Base-by-base conservation (phyloP, 805 yeast genomes). In the Pichia membranifaciens region DNA sequence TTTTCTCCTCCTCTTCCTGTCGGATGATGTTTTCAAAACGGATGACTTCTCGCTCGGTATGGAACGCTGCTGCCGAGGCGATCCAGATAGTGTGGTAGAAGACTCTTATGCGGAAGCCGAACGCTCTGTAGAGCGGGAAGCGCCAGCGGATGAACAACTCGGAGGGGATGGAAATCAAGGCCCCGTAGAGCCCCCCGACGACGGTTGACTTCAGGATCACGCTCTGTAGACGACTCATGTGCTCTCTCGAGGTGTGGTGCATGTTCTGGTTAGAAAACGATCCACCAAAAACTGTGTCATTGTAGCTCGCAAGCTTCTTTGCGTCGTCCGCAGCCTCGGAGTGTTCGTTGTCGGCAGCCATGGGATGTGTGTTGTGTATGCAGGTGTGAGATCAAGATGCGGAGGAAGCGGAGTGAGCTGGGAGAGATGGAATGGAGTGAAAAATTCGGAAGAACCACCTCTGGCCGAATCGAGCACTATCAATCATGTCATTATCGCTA, bases 81-180 rank as follows among this genome's bases (percentile, higher is more conserved):
- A 66, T 55, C 64, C 67, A 61, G 9, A 67, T 63, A 2, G 71
- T 67, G 48, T 67, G 69, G 46, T 65, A 67, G 38, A 66, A 67
- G 2, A 67, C 61, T 32, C 70, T 54, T 20, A 67, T 65, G 21
- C 71, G 51, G 20, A 56, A 48, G 3, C 71, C 71, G 44, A 67
- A 62, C 22, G 67, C 64, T 48, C 71, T 55, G 51, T 65, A 67
- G 23, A 60, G 54, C 15, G 70, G 71, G 1, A 69, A 67, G 36
- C 63, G 55, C 71, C 71, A 67, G 37, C 67, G 51, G 3, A 67
- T 51, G 2, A 67, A 36, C 31, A 66, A 48, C 46, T 67, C 70
- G 3, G 69, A 56, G 1, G 71, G 71, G 17, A 67, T 61, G 10
- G 71, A 65, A 28, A 67, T 54, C 44, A 67, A 51, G 3, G 71